These are phyloP conservation scores for Coemansia sp. DNA, from an alignment of 192 early-diverging fungal genomes.

Conservation along the genomic window DNA sequence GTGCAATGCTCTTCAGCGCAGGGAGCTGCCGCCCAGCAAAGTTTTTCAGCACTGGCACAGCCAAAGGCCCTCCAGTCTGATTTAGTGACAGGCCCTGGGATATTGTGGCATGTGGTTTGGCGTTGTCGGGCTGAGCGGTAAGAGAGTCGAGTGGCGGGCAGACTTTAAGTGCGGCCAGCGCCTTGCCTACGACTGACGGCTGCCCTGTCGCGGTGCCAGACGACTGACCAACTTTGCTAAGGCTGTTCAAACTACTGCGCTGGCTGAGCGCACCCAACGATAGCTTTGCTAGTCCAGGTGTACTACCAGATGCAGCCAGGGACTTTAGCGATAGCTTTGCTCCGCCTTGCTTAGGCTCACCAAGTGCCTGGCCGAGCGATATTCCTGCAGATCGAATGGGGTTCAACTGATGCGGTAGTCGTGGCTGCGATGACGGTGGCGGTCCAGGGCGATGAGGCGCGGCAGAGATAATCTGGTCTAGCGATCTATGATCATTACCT, in stretches of 20 bases:
- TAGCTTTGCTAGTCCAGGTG: constrained; percentile 4
- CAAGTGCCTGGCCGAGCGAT: not conserved
- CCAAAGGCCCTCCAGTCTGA: not conserved
- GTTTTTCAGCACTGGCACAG: constrained; percentile 24
- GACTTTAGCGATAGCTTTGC: constrained; percentile 19
- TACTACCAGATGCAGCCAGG: constrained; percentile 7
- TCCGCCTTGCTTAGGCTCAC: not conserved
- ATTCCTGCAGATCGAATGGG: not conserved
- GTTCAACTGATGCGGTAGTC: not conserved
- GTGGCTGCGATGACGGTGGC: constrained; percentile 6
- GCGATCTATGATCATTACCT: constrained; percentile 16
- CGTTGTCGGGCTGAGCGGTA: not conserved
- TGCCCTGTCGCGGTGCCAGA: not conserved
- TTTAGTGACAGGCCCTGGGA: not conserved
- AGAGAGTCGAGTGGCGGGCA: not conserved
- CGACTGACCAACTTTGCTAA: not conserved
- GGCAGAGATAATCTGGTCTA: constrained; percentile 22
- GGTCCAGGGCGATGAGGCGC: constrained; percentile 38
- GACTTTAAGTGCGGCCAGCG: constrained; percentile 40
- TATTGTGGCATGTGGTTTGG: not conserved
- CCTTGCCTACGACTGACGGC: constrained; percentile 35
- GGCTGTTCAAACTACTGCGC: not conserved
- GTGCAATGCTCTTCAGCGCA: constrained; percentile 12
- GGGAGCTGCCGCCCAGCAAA: constrained; percentile 40
- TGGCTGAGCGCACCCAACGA: constrained; percentile 11